Base-by-base conservation (phyloP, 164 flowering plant species). In the Nymphaea colorata region DNA sequence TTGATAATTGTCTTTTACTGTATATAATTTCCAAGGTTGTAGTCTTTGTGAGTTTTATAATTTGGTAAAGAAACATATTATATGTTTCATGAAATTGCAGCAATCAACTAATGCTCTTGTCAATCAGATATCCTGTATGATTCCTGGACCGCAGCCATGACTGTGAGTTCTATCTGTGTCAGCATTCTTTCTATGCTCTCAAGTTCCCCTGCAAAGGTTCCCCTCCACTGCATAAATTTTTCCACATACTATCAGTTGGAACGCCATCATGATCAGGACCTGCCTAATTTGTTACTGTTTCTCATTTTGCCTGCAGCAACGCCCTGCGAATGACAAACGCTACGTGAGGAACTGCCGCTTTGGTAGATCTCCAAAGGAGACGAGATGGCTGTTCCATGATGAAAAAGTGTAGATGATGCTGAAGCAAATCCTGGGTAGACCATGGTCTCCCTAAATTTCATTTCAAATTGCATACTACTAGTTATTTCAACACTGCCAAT, bases 131-230 rank as follows among this genome's bases (percentile, higher is more conserved):
- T 93, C 66, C 69, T 93, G 69, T 91, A 93, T 71, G 97, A 91
- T 81, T 90, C 96, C 16, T 90, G 98, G 98, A 88, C 98, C 65
- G 95, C 98, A 5, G 98, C 98, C 60, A 93, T 93, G 98, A 90
- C 96, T 45, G 96, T 93, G 42, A 86, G 98, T 76, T 90, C 96
- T 42, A 83, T 93, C 81, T 93, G 98, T 72, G 85, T 91, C 81
- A 93, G 98, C 82, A 89, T 93, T 77, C 92, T 93, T 69, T 93
- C 98, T 70, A 93, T 91, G 98, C 79, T 91, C 5, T 91, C 98
- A 64, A 93, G 98, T 85, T 89, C 97, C 3, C 75, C 94, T 67
- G 89, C 66, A 15, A 90, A 91, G 96, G 98, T 93, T 59, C 25
- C 25, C 5, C 57, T 36, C 41, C 63, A 60, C 25, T 25, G 36